These are phyloP conservation scores for Suillus luteus DNA, from an alignment of 768 basidiomycete species.

Conservation along the genomic window DNA sequence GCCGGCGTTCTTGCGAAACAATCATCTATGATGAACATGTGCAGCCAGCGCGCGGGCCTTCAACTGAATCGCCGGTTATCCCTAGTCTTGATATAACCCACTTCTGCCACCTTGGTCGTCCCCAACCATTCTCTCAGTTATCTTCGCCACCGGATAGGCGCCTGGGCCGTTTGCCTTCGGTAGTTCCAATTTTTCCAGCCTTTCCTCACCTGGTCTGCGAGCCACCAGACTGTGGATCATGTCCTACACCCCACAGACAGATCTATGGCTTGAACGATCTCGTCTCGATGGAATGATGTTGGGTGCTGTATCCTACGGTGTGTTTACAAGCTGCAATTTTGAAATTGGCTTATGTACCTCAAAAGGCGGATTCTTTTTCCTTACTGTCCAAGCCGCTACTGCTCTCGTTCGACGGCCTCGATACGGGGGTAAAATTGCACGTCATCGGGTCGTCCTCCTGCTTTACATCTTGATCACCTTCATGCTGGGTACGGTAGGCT, in stretches of 20 bases:
- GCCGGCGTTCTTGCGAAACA: too few species aligned
- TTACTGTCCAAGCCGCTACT: background rate
- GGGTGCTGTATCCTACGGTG: slow-evolving; percentile 26
- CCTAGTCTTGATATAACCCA: too few species aligned
- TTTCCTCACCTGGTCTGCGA: background rate
- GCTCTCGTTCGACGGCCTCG: background rate
- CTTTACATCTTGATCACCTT: slow-evolving; percentile 12
- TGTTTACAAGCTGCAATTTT: background rate
- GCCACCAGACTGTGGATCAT: slow-evolving; percentile 12
- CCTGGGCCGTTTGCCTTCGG: background rate
- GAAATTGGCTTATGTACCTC: background rate
- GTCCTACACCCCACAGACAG: slow-evolving; percentile 22
- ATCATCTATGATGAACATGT: too few species aligned
- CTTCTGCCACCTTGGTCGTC: background rate
- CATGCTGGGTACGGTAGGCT: slow-evolving; percentile 18
- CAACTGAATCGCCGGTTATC: too few species aligned
- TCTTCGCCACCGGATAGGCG: background rate
- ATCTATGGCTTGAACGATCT: slow-evolving; percentile 31
- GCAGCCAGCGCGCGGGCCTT: too few species aligned
- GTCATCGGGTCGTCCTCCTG: background rate
- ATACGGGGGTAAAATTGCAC: background rate
- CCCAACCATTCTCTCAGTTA: background rate
- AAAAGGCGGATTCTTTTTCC: slow-evolving; percentile 19
- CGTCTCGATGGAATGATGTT: slow-evolving; percentile 26
- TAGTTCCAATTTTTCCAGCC: background rate